A percentile compares a stretch with the other conserved stretches of the same genome.
These are phyloP conservation scores for Lojkania enalia DNA, from an alignment of 2,329 filamentous ascomycete genomes.

Conservation along the genomic window DNA sequence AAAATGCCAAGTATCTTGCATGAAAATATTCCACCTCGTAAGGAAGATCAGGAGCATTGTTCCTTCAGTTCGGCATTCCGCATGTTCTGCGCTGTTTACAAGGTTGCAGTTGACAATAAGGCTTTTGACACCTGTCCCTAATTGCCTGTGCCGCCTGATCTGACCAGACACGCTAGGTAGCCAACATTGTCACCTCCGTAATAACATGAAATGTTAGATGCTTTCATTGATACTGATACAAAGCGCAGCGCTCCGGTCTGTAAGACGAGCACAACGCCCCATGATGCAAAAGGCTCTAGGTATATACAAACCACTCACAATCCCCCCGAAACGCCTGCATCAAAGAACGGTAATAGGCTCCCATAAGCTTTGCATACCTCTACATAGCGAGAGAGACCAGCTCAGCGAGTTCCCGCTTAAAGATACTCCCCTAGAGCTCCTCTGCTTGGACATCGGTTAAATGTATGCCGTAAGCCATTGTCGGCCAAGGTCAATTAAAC, in stretches of 20 bases:
- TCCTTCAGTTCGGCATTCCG: too few species aligned
- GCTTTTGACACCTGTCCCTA: too few species aligned
- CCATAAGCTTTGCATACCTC: background rate
- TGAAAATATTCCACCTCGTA: too few species aligned
- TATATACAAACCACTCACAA: constrained; percentile 32
- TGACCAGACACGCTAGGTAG: too few species aligned
- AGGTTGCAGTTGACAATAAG: too few species aligned
- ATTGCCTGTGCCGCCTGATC: too few species aligned
- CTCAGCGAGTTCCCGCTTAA: constrained; percentile 21
- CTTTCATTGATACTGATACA: constrained; percentile 19
- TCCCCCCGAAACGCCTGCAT: constrained; percentile 21
- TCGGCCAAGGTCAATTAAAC: background rate
- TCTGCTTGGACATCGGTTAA: constrained; percentile 1
- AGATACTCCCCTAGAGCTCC: constrained; percentile 4
- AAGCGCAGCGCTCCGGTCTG: constrained; percentile 11
- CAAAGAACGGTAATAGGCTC: constrained; percentile 11
- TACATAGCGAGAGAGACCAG: constrained; percentile 16
- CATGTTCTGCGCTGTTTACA: too few species aligned
- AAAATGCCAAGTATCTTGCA: constrained; percentile 10
- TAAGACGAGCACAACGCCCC: constrained; percentile 26
- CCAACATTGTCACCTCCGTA: background rate
- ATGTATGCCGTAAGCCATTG: background rate
- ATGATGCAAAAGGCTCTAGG: constrained; percentile 36
- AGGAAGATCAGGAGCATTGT: too few species aligned
- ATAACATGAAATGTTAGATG: background rate